phyloP scores from a whole-genome alignment of 805 yeast genomes.

The Sugiyamaella valdiviana region DNA sequence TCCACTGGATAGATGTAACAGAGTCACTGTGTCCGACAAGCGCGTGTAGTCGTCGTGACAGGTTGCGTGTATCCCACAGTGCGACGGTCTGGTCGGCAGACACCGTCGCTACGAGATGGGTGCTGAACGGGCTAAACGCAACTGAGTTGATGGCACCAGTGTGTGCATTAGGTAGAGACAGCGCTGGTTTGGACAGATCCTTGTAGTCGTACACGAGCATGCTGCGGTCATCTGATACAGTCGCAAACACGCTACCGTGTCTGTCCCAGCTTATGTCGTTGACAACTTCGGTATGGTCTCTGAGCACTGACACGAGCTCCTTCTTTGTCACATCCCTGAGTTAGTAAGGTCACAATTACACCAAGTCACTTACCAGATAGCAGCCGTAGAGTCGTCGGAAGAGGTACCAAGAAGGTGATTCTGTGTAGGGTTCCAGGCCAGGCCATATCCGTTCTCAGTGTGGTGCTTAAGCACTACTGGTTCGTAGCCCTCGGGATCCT shows the following conservation, averaged over 20 bases:
- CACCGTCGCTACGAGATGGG: conserved; percentile 61
- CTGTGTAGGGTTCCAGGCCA: conserved; percentile 54
- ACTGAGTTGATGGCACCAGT: conserved; percentile 61
- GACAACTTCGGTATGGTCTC: conserved; percentile 30
- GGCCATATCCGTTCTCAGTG: conserved; percentile 58
- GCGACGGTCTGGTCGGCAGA: conserved; percentile 69
- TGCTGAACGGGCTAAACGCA: conserved; percentile 53
- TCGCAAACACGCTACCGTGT: conserved; percentile 48
- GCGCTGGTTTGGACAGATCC: conserved; percentile 15
- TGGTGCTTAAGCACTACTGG: conserved; percentile 36
- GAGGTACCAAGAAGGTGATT: conserved; percentile 50
- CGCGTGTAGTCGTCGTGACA: conserved; percentile 51
- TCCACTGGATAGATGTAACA: conserved; percentile 52
- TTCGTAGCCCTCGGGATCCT: conserved; percentile 11
- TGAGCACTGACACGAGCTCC: background rate
- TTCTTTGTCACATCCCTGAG: conserved; percentile 45
- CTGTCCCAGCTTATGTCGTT: conserved; percentile 62
- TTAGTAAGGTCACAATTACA: no score
- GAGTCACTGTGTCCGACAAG: conserved; percentile 60
- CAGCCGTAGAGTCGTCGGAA: conserved; percentile 60
- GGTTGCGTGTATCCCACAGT: conserved; percentile 69
- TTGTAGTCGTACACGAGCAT: conserved; percentile 59
- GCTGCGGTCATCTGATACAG: conserved; percentile 63
- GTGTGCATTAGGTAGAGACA: conserved; percentile 38
- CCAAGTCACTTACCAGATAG: no score